Percentiles rank a stretch among this genome's conserved stretches.
These are phyloP conservation scores for Theobroma grandiflorum DNA, from an alignment of 441 rosid genomes.

Conservation along the genomic window DNA sequence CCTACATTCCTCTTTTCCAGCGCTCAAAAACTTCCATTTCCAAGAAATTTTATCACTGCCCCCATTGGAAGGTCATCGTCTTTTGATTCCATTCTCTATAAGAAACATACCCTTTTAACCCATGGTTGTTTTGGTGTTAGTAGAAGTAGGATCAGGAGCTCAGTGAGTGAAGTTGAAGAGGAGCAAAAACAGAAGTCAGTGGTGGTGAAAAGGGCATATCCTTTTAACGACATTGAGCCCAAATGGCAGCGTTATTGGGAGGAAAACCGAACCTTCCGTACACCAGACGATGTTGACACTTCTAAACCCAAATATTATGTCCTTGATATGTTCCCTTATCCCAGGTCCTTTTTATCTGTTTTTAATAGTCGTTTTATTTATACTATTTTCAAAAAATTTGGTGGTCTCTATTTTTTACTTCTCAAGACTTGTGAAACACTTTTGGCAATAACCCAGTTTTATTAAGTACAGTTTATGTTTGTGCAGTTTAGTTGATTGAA, in stretches of 20 bases:
- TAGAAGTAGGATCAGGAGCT: constrained; percentile 40
- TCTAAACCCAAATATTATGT: constrained; percentile 94
- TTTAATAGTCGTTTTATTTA: background rate
- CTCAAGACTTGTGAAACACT: background rate
- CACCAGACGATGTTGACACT: constrained; percentile 85
- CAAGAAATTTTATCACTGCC: constrained; percentile 25
- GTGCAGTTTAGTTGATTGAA: constrained; percentile 11
- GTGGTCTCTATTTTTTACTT: background rate
- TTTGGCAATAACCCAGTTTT: background rate
- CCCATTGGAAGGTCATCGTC: constrained; percentile 27
- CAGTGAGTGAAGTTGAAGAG: constrained; percentile 37
- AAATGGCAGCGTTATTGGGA: constrained; percentile 96
- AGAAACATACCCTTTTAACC: constrained; percentile 10
- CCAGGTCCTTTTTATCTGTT: constrained; percentile 61
- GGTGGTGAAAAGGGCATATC: constrained; percentile 67
- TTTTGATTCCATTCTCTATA: constrained; percentile 17
- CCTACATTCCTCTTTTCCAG: constrained; percentile 24
- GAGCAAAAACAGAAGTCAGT: constrained; percentile 32
- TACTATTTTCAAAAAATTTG: background rate
- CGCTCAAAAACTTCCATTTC: constrained; percentile 24
- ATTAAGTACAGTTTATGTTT: background rate
- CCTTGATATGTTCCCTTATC: constrained; percentile 99
- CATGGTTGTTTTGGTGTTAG: constrained; percentile 29
- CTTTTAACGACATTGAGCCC: constrained; percentile 90
- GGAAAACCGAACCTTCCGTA: constrained; percentile 73